Percentiles rank a stretch among this genome's conserved stretches.
These are phyloP conservation scores for Cordyceps javanica DNA, from an alignment of 2,329 filamentous ascomycete genomes.

Conservation along the genomic window DNA sequence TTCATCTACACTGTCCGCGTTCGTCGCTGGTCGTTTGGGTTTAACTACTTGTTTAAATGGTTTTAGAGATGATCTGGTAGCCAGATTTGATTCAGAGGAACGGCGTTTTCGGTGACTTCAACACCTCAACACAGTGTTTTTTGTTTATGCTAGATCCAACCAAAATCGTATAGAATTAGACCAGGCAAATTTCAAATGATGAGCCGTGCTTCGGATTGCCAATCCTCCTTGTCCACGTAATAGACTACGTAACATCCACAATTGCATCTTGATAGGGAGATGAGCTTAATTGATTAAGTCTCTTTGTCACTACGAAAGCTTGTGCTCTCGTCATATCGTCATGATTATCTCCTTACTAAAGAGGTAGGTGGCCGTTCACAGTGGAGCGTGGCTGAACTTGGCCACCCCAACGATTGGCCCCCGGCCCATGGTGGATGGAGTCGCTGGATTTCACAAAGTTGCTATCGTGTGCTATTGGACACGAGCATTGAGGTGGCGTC, in stretches of 20 bases:
- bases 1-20: constrained; percentile 55
- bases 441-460: background rate
- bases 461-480: background rate
- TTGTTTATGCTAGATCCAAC: background rate
- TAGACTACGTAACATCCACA: background rate
- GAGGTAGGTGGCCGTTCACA: background rate
- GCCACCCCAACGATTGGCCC: background rate
- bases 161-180: background rate
- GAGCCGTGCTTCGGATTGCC: background rate
- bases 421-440: background rate
- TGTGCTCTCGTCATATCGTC: background rate
- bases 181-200: background rate
- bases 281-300: background rate
- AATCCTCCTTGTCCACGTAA: background rate
- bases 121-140: background rate
- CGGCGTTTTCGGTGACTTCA: background rate
- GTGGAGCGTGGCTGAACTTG: constrained; percentile 3
- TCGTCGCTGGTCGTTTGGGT: constrained; percentile 11
- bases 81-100: background rate
- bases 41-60: constrained; percentile 11
- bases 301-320: background rate
- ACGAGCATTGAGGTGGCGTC: background rate
- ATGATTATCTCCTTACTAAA: background rate
- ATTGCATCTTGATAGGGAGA: background rate
- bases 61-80: background rate